Base-by-base conservation (phyloP, 495 filamentous ascomycete species). In the Bombardia bombarda region DNA sequence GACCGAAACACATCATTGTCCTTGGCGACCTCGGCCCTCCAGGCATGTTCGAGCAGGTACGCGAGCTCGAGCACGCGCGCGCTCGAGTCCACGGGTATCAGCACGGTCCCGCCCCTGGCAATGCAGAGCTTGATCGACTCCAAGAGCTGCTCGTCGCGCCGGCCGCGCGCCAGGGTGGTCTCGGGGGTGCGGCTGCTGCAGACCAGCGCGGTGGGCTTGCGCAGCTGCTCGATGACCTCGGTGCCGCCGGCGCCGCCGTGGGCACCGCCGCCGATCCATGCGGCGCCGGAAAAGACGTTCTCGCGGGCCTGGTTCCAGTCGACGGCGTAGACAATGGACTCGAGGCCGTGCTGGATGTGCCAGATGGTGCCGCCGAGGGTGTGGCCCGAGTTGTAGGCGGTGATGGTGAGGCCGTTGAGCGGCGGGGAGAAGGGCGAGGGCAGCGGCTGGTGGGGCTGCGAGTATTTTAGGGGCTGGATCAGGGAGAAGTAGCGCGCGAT, bases 301-400 rank as follows among this genome's bases (percentile, higher is more conserved):
- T 99, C 92, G 37, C 87, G 75, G 9, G 80, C 85, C 58, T 96
- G 88, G 53, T 95, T 96, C 92, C 93, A 99, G 53, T 97, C 90
- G 12, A 95, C 84, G 1, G 93, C 90, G 50, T 99, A 96, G 10
- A 97, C 90, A 28, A 99, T 92, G 1, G 88, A 94, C 58, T 99
- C 92, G 58, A 96, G 75, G 1, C 89, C 89, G 69, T 97, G 89
- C 45, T 95, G 92, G 48, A 99, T 88, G 56, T 97, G 90, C 92
- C 92, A 99, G 64, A 99, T 95, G 20, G 92, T 95, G 45, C 92
- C 92, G 52, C 92, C 92, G 0, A 97, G 77, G 0, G 90, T 95
- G 58, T 95, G 90, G 23, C 92, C 93, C 21, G 92, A 88, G 69
- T 89, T 92, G 66, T 97, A 97, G 2, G 92, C 92, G 6, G 92